phyloP scores from a whole-genome alignment of 768 basidiomycete species.

The Calocera viscosa region DNA sequence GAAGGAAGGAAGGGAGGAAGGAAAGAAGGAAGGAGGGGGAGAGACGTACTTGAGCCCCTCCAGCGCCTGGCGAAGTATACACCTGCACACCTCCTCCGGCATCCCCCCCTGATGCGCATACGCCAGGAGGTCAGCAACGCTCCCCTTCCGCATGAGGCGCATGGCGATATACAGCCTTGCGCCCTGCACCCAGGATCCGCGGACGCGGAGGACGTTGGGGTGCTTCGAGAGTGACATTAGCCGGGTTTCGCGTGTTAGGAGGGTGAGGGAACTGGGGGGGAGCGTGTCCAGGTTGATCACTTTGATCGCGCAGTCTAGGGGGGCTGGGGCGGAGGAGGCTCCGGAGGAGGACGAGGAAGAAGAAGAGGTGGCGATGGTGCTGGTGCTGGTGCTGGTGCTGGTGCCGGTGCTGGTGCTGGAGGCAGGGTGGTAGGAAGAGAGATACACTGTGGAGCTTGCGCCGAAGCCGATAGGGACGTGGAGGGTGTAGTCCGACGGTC shows the following conservation, averaged over 20 bases:
- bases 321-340: conserved; percentile 27
- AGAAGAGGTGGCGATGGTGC: not conserved
- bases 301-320: conserved; percentile 60
- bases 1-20: conserved; percentile 8
- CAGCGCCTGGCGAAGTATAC: conserved; percentile 72
- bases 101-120: conserved; percentile 82
- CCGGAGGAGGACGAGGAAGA: conserved; percentile 15
- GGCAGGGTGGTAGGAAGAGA: conserved; percentile 49
- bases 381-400: not conserved
- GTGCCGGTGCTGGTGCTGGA: not conserved
- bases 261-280: conserved; percentile 52
- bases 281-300: conserved; percentile 78
- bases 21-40: conserved; percentile 17
- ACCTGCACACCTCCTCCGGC: conserved; percentile 78
- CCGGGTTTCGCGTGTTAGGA: conserved; percentile 73
- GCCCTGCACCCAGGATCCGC: conserved; percentile 77
- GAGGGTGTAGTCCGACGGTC: conserved; percentile 56
- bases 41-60: conserved; percentile 73
- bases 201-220: conserved; percentile 83
- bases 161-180: conserved; percentile 76
- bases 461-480: conserved; percentile 79
- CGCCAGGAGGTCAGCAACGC: conserved; percentile 70
- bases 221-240: conserved; percentile 88
- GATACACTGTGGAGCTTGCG: conserved; percentile 81
- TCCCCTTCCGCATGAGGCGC: conserved; percentile 81